These are phyloP conservation scores for Dioscorea dumetorum DNA, from an alignment of 106 monocot species.

Conservation along the genomic window DNA sequence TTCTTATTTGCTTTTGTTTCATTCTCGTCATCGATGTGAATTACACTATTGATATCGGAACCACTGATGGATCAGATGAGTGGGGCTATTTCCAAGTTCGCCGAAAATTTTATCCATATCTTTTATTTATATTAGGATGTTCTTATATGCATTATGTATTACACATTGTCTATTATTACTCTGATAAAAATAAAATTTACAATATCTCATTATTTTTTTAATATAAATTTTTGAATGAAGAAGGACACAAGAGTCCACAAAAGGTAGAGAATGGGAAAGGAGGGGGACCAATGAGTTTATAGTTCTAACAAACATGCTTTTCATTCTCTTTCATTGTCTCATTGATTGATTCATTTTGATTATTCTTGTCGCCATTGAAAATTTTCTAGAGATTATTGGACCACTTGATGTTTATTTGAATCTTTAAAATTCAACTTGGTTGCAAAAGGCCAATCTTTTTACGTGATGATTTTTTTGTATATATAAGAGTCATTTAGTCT, in stretches of 20 bases:
- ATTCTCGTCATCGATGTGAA: constrained; percentile 4
- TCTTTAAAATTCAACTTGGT: constrained; percentile 81
- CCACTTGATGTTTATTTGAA: constrained; percentile 79
- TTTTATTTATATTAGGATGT: background rate
- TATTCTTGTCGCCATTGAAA: constrained; percentile 70
- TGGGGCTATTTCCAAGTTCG: constrained; percentile 86
- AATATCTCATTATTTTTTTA: no score
- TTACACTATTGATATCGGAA: constrained; percentile 14
- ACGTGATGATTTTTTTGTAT: no score
- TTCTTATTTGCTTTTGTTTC: constrained; percentile 13
- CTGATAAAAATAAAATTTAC: background rate
- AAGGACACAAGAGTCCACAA: constrained; percentile 76
- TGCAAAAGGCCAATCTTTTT: constrained; percentile 81
- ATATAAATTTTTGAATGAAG: constrained; percentile 31
- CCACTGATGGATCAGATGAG: constrained; percentile 45
- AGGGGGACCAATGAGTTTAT: constrained; percentile 77
- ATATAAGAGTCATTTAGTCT: no score
- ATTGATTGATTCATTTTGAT: constrained; percentile 19
- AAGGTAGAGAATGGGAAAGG: constrained; percentile 54
- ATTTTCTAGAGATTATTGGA: constrained; percentile 73
- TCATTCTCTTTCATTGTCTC: background rate
- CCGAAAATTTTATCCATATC: constrained; percentile 34
- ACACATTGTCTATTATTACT: no score
- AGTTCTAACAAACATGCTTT: background rate
- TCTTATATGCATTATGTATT: no score